Base-by-base conservation (phyloP, 225 moss, liverwort and hornwort species). In the Pleurozium schreberi region DNA sequence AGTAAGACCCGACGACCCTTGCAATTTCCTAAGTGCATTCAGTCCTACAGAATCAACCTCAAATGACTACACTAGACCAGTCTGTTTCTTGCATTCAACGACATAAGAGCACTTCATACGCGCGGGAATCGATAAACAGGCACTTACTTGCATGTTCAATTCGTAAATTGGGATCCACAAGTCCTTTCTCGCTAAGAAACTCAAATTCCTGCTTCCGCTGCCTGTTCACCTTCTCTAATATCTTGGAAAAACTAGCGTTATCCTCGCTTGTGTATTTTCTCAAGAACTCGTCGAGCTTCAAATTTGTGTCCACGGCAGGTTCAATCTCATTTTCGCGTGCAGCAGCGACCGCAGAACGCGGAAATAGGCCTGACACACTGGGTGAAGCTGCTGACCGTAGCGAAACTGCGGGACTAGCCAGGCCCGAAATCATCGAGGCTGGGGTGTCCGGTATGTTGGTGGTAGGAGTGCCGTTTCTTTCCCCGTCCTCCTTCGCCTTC, bases 251-350 rank as follows among this genome's bases (percentile, higher is more conserved):
- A 86, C 99, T 99, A 34, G 95, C 95, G 77, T 99, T 99, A 74
- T 99, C 99, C 92, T 97, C 99, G 79, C 99, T 99, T 18, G 99
- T 99, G 84, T 97, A 96, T 53, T 95, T 97, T 85, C 85, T 94
- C 62, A 99, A 88, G 66, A 99, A 99, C 80, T 95, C 92, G 75
- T 99, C 99, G 73, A 99, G 92, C 76, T 98, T 93, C 70, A 97
- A 42, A 80, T 93, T 95, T 30, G 94, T 96, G 73, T 96, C 93
- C 74, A 97, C 91, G 57, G 91, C 33, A 87, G 94, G 86, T 64
- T 88, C 92, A 82, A 84, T 88, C 89, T 91, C 93, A 52, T 55
- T 89, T 6, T 91, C 90, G 45, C 87, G 90, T 61, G 88, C 58
- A 85, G 90, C 61, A 65, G 74, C 78, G 5, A 50, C 69, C 85